Evolutionary conservation across 139 green algal species (phyloP).

Genomic region (Edaphochlamys debaryana): DNA sequence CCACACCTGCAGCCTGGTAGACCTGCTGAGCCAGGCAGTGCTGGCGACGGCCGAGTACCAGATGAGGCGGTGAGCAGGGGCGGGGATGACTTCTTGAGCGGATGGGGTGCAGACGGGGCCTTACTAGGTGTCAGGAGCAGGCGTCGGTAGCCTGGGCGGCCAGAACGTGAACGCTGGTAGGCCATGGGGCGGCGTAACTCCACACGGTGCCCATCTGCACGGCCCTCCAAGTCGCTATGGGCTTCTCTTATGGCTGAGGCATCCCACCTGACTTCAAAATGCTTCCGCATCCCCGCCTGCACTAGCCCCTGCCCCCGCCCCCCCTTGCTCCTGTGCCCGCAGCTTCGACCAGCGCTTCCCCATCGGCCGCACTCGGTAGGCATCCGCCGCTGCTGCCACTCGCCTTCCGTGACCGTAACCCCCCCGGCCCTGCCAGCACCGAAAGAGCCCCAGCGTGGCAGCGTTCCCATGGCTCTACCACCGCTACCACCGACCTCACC

Average conservation of each 20-base stretch:
- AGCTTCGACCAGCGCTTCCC: conserved; percentile 23
- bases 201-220: too few relatives aligned
- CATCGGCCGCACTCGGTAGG: conserved; percentile 33
- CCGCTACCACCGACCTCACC: too few relatives aligned
- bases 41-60: conserved; percentile 66
- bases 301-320: not conserved
- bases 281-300: too few relatives aligned
- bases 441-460: too few relatives aligned
- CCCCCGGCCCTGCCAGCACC: too few relatives aligned
- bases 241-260: too few relatives aligned
- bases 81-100: not conserved
- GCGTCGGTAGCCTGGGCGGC: not conserved
- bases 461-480: too few relatives aligned
- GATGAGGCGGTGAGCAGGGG: conserved; percentile 18
- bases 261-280: not conserved
- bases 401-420: too few relatives aligned
- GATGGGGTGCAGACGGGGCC: not conserved
- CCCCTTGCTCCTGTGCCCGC: not conserved
- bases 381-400: too few relatives aligned
- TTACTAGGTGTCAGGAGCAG: not conserved
- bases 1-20: too few relatives aligned
- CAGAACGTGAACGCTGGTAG: not conserved
- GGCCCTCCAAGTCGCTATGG: too few relatives aligned
- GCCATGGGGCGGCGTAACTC: too few relatives aligned
- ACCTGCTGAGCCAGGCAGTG: conserved; percentile 72